Evolutionary conservation across 31 red algal species (phyloP).

Genomic region (Porphyra umbilicalis): DNA sequence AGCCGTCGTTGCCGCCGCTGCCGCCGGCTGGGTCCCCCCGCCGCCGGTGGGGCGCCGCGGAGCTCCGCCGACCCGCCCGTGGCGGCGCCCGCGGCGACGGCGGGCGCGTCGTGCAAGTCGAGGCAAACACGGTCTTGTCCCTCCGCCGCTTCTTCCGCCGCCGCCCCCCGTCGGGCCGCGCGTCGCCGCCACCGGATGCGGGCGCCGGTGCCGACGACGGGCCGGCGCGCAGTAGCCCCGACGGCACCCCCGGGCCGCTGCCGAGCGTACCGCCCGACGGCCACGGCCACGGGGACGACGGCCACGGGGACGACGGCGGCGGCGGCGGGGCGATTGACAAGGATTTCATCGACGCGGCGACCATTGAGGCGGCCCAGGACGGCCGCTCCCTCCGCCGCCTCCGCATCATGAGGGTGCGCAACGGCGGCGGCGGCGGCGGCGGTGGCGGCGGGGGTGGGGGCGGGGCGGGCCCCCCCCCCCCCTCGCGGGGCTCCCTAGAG

Average conservation of each 20-base stretch:
- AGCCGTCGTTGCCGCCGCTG: neutral
- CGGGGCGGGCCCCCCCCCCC: neutral
- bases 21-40: too few species aligned
- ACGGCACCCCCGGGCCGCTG: neutral
- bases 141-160: neutral
- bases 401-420: neutral
- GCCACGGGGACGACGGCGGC: neutral
- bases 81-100: neutral
- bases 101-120: neutral
- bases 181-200: neutral
- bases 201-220: neutral
- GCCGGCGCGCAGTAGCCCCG: neutral
- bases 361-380: neutral
- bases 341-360: too few species aligned
- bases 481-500: too few species aligned
- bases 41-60: too few species aligned
- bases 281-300: too few species aligned
- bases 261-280: too few species aligned
- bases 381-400: neutral
- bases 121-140: neutral
- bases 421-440: neutral
- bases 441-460: neutral
- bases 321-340: neutral
- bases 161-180: neutral
- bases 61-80: too few species aligned